A percentile compares a stretch with the other conserved stretches of the same genome.
Evolutionary conservation across 2,329 filamentous ascomycete species (phyloP).

Genomic region (Dothistroma septosporum): DNA sequence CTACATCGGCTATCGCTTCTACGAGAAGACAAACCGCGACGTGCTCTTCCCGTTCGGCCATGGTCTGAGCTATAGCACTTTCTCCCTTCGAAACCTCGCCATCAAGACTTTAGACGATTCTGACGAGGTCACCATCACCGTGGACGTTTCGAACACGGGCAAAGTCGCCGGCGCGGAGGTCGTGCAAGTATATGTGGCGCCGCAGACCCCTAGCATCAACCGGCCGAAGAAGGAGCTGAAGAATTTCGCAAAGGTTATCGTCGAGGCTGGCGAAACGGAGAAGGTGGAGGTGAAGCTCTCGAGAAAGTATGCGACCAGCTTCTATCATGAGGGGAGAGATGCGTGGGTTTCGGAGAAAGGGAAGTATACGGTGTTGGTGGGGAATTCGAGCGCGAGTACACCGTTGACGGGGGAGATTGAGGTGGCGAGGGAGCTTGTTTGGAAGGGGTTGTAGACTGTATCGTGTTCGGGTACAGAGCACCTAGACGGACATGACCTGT

Average conservation of each 20-base stretch:
- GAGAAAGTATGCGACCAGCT: conserved; percentile 63
- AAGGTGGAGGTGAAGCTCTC: conserved; percentile 54
- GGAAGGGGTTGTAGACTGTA: conserved; percentile 52
- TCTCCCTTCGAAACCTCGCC: conserved; percentile 58
- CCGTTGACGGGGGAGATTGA: conserved; percentile 52
- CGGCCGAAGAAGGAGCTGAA: conserved; percentile 67
- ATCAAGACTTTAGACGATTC: conserved; percentile 47
- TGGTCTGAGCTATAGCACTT: conserved; percentile 72
- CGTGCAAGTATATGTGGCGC: conserved; percentile 65
- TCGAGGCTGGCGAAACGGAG: conserved; percentile 56
- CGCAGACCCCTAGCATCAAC: conserved; percentile 58
- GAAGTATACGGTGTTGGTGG: conserved; percentile 59
- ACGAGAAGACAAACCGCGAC: conserved; percentile 57
- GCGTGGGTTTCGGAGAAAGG: conserved; percentile 66
- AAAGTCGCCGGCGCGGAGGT: conserved; percentile 56
- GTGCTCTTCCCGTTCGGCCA: conserved; percentile 73
- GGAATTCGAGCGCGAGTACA: conserved; percentile 53
- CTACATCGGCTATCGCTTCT: conserved; percentile 69
- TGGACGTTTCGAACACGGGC: conserved; percentile 56
- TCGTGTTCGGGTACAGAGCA: background rate
- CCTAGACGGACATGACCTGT: background rate
- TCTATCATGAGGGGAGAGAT: conserved; percentile 64
- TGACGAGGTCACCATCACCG: conserved; percentile 47
- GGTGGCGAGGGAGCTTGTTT: conserved; percentile 61
- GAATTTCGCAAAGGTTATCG: conserved; percentile 62